Conservation (phyloP, 2,329 filamentous ascomycete species). For the Colletotrichum sublineola region DNA sequence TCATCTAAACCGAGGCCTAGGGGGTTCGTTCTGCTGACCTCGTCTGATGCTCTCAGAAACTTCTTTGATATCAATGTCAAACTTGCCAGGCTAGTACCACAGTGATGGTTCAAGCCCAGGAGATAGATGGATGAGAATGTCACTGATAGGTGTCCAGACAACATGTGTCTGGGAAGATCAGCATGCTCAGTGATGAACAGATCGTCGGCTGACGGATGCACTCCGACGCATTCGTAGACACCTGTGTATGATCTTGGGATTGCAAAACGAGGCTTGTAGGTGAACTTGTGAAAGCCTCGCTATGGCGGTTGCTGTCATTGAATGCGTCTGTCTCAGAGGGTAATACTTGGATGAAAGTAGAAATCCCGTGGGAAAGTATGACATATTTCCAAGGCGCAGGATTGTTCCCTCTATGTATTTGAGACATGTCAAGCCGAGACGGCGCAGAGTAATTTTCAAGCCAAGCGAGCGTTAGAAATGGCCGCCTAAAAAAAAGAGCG, state of each 20-base stretch:
- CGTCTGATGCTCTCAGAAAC: not conserved
- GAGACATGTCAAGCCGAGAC: slow-evolving; percentile 12
- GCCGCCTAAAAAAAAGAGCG: not conserved
- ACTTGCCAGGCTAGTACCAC: not conserved
- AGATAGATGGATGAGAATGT: slow-evolving; percentile 3
- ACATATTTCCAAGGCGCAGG: not conserved
- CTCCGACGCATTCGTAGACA: slow-evolving; percentile 28
- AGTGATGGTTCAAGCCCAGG: not conserved
- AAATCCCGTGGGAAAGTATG: not conserved
- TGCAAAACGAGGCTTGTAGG: not conserved
- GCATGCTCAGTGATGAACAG: slow-evolving; percentile 32
- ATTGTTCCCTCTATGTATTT: not conserved
- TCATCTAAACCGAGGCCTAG: not conserved
- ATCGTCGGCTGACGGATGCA: slow-evolving; percentile 27
- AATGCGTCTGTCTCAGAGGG: slow-evolving; percentile 26
- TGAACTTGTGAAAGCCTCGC: not conserved
- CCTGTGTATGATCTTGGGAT: not conserved
- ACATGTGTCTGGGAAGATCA: slow-evolving; percentile 21
- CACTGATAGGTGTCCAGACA: slow-evolving; percentile 20
- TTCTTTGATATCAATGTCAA: slow-evolving; percentile 12
- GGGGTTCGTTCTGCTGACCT: not conserved
- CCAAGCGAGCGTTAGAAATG: not conserved
- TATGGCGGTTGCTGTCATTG: slow-evolving; percentile 9
- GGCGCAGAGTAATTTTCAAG: not conserved
- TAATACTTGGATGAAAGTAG: not conserved